Evolutionary conservation across 768 basidiomycete species (phyloP).

Genomic region (Lyophyllum atratum): DNA sequence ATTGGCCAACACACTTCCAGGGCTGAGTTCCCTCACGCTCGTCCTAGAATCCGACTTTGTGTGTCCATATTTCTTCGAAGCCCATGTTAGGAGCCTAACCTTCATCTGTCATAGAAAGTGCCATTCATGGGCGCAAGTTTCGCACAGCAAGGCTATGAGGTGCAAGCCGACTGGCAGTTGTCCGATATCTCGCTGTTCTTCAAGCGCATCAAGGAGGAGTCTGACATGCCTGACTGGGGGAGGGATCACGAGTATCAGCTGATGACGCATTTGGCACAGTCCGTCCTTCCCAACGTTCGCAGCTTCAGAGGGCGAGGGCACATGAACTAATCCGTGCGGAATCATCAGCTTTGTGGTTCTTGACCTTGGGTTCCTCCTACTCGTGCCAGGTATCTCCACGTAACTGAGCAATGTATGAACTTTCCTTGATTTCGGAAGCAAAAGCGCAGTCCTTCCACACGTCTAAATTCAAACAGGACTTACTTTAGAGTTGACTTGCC

Average conservation of each 20-base stretch:
- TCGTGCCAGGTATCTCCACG: too few species aligned
- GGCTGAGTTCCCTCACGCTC: conserved; percentile 22
- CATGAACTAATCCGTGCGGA: background rate
- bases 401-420: too few species aligned
- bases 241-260: background rate
- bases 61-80: background rate
- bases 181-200: conserved; percentile 15
- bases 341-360: background rate
- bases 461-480: too few species aligned
- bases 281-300: conserved; percentile 10
- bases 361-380: background rate
- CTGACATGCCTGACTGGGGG: background rate
- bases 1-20: conserved; percentile 24
- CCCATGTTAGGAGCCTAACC: background rate
- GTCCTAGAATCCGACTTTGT: conserved; percentile 12
- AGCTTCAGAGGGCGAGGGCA: conserved; percentile 9
- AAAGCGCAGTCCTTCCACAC: too few species aligned
- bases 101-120: background rate
- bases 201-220: conserved; percentile 3
- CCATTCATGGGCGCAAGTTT: background rate
- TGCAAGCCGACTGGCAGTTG: conserved; percentile 14
- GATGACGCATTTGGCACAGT: background rate
- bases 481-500: too few species aligned
- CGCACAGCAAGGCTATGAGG: background rate
- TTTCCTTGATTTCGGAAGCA: too few species aligned